These are phyloP conservation scores for Hyaloscypha finlandica DNA, from an alignment of 495 filamentous ascomycete species.

Conservation along the genomic window DNA sequence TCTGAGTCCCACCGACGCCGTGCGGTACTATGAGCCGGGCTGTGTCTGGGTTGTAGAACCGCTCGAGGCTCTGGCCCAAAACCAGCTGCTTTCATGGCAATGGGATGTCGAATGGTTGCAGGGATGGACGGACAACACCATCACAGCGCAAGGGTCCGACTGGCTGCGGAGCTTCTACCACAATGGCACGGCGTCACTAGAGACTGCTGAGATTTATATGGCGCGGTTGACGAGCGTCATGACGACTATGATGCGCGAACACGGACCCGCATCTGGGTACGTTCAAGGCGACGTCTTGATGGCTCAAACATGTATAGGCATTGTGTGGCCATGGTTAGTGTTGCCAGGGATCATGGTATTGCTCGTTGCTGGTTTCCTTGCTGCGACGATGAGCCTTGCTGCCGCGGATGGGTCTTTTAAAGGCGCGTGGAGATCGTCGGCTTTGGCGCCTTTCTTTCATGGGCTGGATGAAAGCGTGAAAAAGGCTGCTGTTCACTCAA, in stretches of 20 bases:
- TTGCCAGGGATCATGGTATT: too few species aligned
- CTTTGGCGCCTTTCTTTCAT: too few species aligned
- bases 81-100: neutral
- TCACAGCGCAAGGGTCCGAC: neutral
- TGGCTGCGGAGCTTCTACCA: neutral
- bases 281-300: too few species aligned
- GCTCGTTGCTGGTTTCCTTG: too few species aligned
- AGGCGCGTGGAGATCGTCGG: too few species aligned
- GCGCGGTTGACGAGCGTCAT: neutral
- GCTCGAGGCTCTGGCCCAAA: neutral
- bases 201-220: neutral
- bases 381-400: too few species aligned
- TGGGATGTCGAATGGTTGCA: neutral
- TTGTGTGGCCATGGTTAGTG: too few species aligned
- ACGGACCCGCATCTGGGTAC: too few species aligned
- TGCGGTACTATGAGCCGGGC: neutral
- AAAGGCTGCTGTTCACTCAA: too few species aligned
- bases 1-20: neutral
- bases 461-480: too few species aligned
- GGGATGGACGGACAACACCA: neutral
- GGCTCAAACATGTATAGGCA: too few species aligned
- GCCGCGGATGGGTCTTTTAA: too few species aligned
- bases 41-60: neutral
- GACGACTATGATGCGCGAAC: slow-evolving; percentile 5
- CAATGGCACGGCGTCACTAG: neutral